Evolutionary conservation across 371 early-diverging fungal genomes (phyloP), one percentile per base, ranked within the genome.

Genomic region (Parasitella parasitica): DNA sequence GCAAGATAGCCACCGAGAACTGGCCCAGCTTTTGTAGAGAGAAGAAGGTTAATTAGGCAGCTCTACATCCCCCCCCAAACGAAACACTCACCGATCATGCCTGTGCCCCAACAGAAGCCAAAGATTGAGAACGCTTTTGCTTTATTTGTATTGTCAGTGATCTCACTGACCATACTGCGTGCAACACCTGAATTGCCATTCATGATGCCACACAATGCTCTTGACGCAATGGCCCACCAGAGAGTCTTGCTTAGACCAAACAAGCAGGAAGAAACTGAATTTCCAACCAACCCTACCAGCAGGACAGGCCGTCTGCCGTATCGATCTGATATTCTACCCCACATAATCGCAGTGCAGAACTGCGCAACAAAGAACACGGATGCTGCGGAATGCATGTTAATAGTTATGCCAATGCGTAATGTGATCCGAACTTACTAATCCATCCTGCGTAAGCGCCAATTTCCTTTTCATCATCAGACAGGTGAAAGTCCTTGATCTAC

Each of bases 181-280:
- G 90, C 87, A 4, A 93, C 94, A 6, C 91, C 93, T 24, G 87
- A 79, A 59, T 94, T 97, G 72, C 86, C 89, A 68, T 91, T 93
- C 43, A 95, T 68, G n/a, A 90, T 68, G 1, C 97, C 97, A 60
- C 90, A 89, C 18, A 88, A 54, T 0, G 82, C 78, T 7, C 97
- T 86, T n/a, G 87, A 71, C 5, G 70, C 72, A 32, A 94, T 65
- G 2, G 94, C 94, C 86, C 83, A 85, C 38, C 71, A 63, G 13
- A 90, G 69, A 30, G 76, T 81, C 37, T 83, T 86, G 53, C 88
- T 85, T 2, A 91, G 61, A 2, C 95, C 95, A 80, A 96, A 95
- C 34, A 87, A 48, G n/a, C 88, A 48, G 22, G 81, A 75, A 0
- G 89, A 82, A 13, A 91, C 61, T 2, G 86, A 70, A 36, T 91